Evolutionary conservation across 352 stramenopile species (phyloP), one percentile per base, ranked within the genome.

Genomic region (Thalassiosira livingstoniorum): DNA sequence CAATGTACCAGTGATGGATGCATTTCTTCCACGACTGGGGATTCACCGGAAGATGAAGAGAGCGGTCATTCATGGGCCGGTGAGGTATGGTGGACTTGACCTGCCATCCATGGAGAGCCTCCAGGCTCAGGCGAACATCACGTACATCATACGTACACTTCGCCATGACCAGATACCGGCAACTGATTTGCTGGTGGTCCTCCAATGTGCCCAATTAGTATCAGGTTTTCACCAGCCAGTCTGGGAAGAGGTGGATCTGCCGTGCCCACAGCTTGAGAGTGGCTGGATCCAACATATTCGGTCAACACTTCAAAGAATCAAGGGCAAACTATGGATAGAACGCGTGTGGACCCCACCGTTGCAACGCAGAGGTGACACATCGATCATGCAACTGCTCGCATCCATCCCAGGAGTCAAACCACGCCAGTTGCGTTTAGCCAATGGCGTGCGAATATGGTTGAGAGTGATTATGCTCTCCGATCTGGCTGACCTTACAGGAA

Each of bases 391-490:
- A 51, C 1, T 5, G 21, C 31, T 62, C 21, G 63, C 2, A 11
- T 21, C 45, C 32, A 53, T 47, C 21, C 4, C 2, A 18, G n/a
- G n/a, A 27, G 58, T 66, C 7, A 66, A 4, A 23, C 15, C 3
- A 47, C 2, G 34, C 2, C 21, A 66, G 7, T 29, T 66, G 7
- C 2, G 25, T 3, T 2, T 51, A 10, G 42, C 42, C 21, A 71
- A 71, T 23, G 21, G 25, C 23, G 37, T 18, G 23, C 4, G 42
- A 27, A 57, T 55, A 18, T 71, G 31, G 27, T 11, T 73, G 1
- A 23, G 47, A n/a, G 64, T 73, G 4, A 73, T 62, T n/a, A 62
- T 29, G 15, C 13, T 61, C 4, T 31, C 64, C 10, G 64, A 73
- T 4, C 23, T 73, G 1, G 25, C 45, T 21, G 15, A 11, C 25